phyloP scores from a whole-genome alignment of 768 basidiomycete species.

The Boletus pseudo-olivaceus region DNA sequence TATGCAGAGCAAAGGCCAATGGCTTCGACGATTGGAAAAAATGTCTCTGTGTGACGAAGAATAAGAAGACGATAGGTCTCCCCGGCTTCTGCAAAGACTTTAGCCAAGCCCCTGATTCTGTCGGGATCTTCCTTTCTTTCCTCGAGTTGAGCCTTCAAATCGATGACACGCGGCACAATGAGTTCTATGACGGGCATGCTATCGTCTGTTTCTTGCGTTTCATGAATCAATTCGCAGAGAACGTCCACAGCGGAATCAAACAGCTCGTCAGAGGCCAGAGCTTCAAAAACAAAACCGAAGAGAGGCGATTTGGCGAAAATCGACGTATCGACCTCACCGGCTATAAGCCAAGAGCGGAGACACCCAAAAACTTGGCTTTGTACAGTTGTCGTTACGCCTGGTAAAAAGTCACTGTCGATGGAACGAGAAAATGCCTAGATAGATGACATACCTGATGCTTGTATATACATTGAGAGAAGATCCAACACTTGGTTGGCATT shows the following conservation, averaged over 20 bases:
- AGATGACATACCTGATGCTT: conserved; percentile 68
- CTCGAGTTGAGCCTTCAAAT: conserved; percentile 58
- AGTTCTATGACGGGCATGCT: conserved; percentile 86
- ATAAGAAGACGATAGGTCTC: conserved; percentile 91
- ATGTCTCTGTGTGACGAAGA: conserved; percentile 84
- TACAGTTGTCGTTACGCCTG: conserved; percentile 79
- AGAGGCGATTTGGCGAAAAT: conserved; percentile 73
- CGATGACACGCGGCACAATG: conserved; percentile 84
- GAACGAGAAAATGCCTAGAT: background rate
- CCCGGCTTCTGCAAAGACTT: conserved; percentile 95
- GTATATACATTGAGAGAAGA: conserved; percentile 82
- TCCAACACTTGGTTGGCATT: conserved; percentile 73
- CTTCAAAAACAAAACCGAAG: conserved; percentile 79
- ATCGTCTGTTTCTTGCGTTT: conserved; percentile 96
- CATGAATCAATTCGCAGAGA: conserved; percentile 92
- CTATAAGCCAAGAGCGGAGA: conserved; percentile 80
- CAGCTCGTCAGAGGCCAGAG: conserved; percentile 77
- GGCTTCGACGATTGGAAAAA: conserved; percentile 93
- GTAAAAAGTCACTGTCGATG: background rate
- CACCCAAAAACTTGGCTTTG: conserved; percentile 83
- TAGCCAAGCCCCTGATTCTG: conserved; percentile 82
- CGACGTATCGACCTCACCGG: conserved; percentile 72
- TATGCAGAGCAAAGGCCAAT: conserved; percentile 92
- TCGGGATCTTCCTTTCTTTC: conserved; percentile 76
- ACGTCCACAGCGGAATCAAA: conserved; percentile 93